phyloP scores from a whole-genome alignment of 768 basidiomycete species.

The Mrakia hoshinonis region DNA sequence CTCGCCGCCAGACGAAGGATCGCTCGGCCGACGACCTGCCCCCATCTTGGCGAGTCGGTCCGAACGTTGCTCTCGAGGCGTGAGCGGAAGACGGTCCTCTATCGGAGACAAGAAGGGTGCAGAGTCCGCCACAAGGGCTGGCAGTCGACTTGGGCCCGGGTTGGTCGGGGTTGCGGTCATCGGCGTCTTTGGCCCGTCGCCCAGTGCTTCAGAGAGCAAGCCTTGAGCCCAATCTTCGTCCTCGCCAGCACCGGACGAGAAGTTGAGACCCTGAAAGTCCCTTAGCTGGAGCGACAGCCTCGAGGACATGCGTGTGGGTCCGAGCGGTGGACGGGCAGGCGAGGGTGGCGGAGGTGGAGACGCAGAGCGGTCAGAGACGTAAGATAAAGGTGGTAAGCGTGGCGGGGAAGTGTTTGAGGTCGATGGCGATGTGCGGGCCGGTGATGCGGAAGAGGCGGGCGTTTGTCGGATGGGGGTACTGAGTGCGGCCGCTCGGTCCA shows the following conservation, averaged over 20 bases:
- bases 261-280: not conserved
- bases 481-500: not conserved
- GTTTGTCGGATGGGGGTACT: not conserved
- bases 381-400: not conserved
- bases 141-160: not conserved
- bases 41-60: not conserved
- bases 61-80: not conserved
- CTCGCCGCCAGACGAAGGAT: not conserved
- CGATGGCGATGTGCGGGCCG: not conserved
- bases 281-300: not conserved
- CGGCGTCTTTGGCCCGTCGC: not conserved
- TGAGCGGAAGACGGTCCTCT: not conserved
- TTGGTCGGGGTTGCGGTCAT: not conserved
- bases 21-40: not conserved
- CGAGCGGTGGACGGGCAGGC: not conserved
- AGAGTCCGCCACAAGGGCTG: not conserved
- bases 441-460: not conserved
- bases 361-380: not conserved
- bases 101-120: not conserved
- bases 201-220: not conserved
- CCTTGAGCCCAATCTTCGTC: constrained; percentile 2
- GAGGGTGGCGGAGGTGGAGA: not conserved
- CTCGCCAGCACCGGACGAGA: not conserved
- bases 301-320: not conserved
- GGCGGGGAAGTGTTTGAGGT: not conserved